Evolutionary conservation across 257 asterid genomes (phyloP), one percentile per base, ranked within the genome.

Genomic region (Thymus mandschuricus): DNA sequence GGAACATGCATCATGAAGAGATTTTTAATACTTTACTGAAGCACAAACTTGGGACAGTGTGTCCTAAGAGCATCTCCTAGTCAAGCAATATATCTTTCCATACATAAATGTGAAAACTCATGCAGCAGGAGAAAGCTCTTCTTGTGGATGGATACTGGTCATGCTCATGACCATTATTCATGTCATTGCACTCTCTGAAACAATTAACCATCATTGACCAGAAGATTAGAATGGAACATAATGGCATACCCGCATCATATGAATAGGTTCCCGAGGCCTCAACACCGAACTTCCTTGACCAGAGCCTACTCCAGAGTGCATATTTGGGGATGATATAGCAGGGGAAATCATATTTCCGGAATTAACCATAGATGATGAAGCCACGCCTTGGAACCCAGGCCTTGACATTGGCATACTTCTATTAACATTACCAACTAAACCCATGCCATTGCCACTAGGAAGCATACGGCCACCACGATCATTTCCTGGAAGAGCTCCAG

Each of bases 241-340:
- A 33, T 21, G 10, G 46, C 81, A 29, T 64, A 95, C 99, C 89
- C 89, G 87, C 79, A 84, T 83, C 83, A 85, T 74, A 78, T 83
- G 93, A 67, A 78, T 62, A 75, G 90, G 80, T 51, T 91, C 99
- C 66, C 91, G 94, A 68, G 96, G 88, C 75, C 96, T 86, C 77
- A 76, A 74, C 59, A 72, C 63, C 3, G 96, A 80, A 79, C 81
- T 88, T 76, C 88, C 96, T 62, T 86, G 97, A 69, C 85, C 83
- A 81, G 92, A 64, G 64, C 93, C 86, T 11, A 77, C 82, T 69
- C 89, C 96, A 61, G 95, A 46, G 77, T 86, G 87, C 86, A 89
- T 78, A 81, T 74, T 87, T 48, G 86, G 81, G 64, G 94, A 80
- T 67, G 87, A 73, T 81, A 86, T 80, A 73, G 85, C 92, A 55